A percentile compares a stretch with the other conserved stretches of the same genome.
Evolutionary conservation across 192 early-diverging fungal genomes (phyloP).

Genomic region (Podila minutissima): DNA sequence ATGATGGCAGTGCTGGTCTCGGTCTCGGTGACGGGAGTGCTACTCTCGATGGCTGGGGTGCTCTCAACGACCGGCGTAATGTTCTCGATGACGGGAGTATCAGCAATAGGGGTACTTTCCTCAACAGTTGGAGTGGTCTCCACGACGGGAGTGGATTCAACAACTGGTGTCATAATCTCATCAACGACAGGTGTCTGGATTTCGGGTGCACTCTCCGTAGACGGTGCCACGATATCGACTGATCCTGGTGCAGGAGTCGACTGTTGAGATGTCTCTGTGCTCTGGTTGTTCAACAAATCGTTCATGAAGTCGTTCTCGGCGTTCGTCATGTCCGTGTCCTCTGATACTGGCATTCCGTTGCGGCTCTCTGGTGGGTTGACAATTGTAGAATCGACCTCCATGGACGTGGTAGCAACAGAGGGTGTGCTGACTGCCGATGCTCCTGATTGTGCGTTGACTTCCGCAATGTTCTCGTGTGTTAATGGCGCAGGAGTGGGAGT

Average conservation of each 20-base stretch:
- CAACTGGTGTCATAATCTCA: background rate
- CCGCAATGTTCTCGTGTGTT: background rate
- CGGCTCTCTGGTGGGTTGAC: background rate
- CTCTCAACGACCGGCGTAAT: too few species aligned
- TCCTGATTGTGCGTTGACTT: background rate
- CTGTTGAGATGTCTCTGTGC: background rate
- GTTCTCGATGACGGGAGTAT: background rate
- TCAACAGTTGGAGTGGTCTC: background rate
- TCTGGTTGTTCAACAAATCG: background rate
- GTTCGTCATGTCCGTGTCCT: background rate
- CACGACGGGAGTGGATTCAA: background rate
- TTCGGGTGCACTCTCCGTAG: background rate
- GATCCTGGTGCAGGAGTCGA: background rate
- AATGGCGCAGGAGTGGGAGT: background rate
- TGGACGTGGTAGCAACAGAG: background rate
- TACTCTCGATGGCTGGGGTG: too few species aligned
- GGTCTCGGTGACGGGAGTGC: too few species aligned
- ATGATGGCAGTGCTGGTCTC: too few species aligned
- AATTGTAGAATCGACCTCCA: background rate
- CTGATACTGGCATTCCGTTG: background rate
- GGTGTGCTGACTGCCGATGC: background rate
- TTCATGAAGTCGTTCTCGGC: background rate
- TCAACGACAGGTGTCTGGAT: background rate
- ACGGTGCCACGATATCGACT: background rate
- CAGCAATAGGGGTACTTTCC: background rate